Evolutionary conservation across 139 green algal species (phyloP), one percentile per base, ranked within the genome.

Genomic region (Chlorella sp.): DNA sequence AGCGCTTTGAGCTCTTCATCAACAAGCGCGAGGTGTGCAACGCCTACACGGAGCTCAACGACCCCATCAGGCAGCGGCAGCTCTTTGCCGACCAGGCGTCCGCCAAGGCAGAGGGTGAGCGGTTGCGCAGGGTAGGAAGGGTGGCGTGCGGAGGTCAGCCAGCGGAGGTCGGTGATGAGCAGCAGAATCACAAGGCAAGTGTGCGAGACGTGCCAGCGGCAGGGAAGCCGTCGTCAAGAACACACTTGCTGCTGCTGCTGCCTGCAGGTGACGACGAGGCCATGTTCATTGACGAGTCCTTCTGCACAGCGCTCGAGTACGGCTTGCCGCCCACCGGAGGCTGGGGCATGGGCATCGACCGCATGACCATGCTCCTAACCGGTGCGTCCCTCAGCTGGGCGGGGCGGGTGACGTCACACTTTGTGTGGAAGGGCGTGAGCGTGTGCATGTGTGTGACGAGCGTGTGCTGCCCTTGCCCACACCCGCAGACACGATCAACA

Each of bases 31-130:
- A 99, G 88, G 82, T 98, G 35, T 95, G 87, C 83, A 99, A 99
- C 80, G 93, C 95, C 2, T 99, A 99, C 93, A 99, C 96, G 2
- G 96, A 99, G 91, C 82, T 99, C 82, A 99, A 99, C 83, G 96
- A 99, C 84, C 96, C 96, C 2, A 72, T 97, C 29, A 77, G 89
- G 66, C 96, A 99, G 85, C 82, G 95, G 5, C 81, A 97, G 72
- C 91, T 94, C 35, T 99, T 99, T 77, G 70, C 64, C 26, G 89
- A 97, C 75, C 96, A 99, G 82, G 81, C 81, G 17, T 73, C 64
- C 23, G 62, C 67, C 64, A 89, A 86, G 79, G 74, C n/a, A 5
- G 75, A 79, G 49, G 78, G 72, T 77, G 72, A 27, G 70, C 27
- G n/a, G n/a, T n/a, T n/a, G n/a, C n/a, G n/a, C n/a, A n/a, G n/a